Percentiles rank a stretch among this genome's conserved stretches.
Evolutionary conservation across 2,329 filamentous ascomycete genomes (phyloP).

Genomic region (Cadophora gregata): DNA sequence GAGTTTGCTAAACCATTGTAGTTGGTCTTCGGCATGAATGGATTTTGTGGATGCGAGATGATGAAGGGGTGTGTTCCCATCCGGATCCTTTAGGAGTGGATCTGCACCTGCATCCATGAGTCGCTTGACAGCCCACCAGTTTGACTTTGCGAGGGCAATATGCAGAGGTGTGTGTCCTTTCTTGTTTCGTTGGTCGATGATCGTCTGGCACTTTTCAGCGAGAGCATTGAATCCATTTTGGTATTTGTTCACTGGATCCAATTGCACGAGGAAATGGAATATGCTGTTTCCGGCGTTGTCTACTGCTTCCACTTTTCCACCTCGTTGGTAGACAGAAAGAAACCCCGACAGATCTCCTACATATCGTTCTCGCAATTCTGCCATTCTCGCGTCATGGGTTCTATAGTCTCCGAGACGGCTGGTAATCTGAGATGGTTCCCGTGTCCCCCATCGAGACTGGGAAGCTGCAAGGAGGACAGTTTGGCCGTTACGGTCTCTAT

Average conservation of each 20-base stretch:
- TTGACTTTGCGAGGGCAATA: constrained; percentile 22
- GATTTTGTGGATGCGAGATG: constrained; percentile 8
- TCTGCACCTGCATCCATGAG: constrained; percentile 19
- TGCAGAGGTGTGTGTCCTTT: constrained; percentile 22
- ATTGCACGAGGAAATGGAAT: constrained; percentile 19
- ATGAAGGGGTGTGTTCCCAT: constrained; percentile 22
- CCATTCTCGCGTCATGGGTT: not conserved
- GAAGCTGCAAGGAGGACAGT: constrained; percentile 26
- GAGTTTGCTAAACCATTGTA: constrained; percentile 22
- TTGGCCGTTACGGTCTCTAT: constrained; percentile 23
- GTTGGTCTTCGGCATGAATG: not conserved
- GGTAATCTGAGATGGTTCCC: not conserved
- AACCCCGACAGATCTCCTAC: constrained; percentile 5
- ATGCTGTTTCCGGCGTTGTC: constrained; percentile 27
- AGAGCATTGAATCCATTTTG: constrained; percentile 18
- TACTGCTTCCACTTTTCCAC: constrained; percentile 16
- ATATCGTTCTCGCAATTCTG: not conserved
- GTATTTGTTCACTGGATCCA: constrained; percentile 3
- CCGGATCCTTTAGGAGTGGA: not conserved
- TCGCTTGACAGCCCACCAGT: constrained; percentile 23
- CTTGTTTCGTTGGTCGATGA: constrained; percentile 16
- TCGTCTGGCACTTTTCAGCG: constrained; percentile 13
- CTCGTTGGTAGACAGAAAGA: constrained; percentile 17
- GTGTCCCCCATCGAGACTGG: constrained; percentile 13
- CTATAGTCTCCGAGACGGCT: not conserved